Conservation (phyloP, 164 flowering plant genomes). For the Magnolia sinica region DNA sequence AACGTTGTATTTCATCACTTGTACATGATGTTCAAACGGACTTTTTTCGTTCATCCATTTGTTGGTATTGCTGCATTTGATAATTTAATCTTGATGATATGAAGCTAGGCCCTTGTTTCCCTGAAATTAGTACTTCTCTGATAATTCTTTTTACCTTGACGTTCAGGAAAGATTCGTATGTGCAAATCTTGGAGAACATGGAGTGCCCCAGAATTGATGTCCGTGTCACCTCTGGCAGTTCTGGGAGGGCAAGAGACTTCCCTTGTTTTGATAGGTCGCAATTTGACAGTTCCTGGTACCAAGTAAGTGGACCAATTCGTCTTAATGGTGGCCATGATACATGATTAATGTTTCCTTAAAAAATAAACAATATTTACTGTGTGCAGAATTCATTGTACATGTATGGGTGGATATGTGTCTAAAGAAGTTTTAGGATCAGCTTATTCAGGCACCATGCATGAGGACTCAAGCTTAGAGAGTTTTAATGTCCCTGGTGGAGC, state of each 20-base stretch:
- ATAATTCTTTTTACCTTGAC: constrained; percentile 11
- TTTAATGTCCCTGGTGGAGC: constrained; percentile 43
- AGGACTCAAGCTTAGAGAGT: constrained; percentile 43
- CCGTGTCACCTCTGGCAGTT: constrained; percentile 83
- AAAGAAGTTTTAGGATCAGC: constrained; percentile 40
- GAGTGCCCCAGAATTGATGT: constrained; percentile 67
- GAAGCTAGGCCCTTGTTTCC: neutral
- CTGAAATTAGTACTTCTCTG: neutral
- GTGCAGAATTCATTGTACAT: constrained; percentile 74
- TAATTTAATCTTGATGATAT: neutral
- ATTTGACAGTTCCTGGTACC: constrained; percentile 56
- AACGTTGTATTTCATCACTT: neutral
- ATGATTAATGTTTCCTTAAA: neutral
- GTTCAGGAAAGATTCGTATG: constrained; percentile 61
- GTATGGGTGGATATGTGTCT: constrained; percentile 57
- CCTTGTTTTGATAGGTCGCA: constrained; percentile 63
- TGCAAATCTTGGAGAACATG: constrained; percentile 69
- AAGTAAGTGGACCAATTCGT: constrained; percentile 39
- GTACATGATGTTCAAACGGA: neutral
- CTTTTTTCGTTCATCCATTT: neutral
- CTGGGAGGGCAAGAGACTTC: constrained; percentile 67
- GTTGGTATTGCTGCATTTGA: neutral
- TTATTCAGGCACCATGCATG: constrained; percentile 29
- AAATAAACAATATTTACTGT: constrained; percentile 5
- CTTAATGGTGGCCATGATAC: neutral